Evolutionary conservation across 331 rosid species (phyloP), one percentile per base, ranked within the genome.

Genomic region (Rhamnella rubrinervis): DNA sequence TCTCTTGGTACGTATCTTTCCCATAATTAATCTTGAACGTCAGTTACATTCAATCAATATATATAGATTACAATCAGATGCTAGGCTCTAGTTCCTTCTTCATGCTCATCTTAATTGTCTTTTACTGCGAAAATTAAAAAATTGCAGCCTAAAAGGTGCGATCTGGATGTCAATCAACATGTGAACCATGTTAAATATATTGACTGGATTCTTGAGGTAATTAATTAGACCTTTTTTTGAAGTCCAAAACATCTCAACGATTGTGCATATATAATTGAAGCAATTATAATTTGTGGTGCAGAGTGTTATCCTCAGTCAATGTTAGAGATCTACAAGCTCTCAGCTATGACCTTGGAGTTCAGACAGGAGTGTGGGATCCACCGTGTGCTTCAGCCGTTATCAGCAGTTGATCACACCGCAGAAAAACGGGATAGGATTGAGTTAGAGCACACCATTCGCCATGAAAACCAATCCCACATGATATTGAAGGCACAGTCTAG

Each of bases 111-210:
- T 44, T 56, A 11, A 3, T 63, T 64, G 23, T 7, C 12, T 44
- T 16, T 44, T 8, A 4, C 15, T 28, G 3, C 8, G 0, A 4
- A 9, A 4, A 44, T 44, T 23, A 23, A 44, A 44, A 7, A 23
- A 6, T 19, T 58, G 14, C 70, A 80, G 84, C 63, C 80, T 7
- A 15, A 20, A 23, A 39, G 50, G 63, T 46, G 41, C n/a, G 80
- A 76, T 63, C 6, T 70, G 53, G 80, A 76, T 63, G 5, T 63
- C 25, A 76, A 76, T 62, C 61, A 35, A 10, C 75, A 76, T 28
- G 71, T 76, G 0, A 76, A 63, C 20, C 49, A 76, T 18, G 55
- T 39, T 0, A 76, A 59, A 55, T 70, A 76, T 50, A 26, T 63
- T 41, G 59, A 66, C 38, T 76, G 64, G 71, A 18, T 76, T 8